phyloP scores from a whole-genome alignment of 345 rosid species.

The Cochlearia excelsa region DNA sequence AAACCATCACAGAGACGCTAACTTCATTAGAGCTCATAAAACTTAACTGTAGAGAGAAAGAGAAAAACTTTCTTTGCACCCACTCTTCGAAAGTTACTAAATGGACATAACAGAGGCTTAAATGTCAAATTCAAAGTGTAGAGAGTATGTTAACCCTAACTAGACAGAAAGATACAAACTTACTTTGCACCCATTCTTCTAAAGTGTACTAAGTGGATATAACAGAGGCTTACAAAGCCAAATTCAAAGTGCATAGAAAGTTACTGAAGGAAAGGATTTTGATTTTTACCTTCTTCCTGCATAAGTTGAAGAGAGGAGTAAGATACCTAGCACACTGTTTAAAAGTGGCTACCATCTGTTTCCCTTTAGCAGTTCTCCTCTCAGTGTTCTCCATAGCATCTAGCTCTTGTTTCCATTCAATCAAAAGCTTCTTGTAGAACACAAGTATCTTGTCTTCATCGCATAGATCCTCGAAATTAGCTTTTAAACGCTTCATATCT shows the following conservation, averaged over 20 bases:
- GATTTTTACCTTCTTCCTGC: slow-evolving; percentile 82
- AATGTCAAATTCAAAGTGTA: slow-evolving; percentile 7
- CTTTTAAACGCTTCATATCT: slow-evolving; percentile 81
- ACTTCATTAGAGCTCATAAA: slow-evolving; percentile 1
- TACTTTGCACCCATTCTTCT: not conserved
- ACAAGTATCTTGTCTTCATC: slow-evolving; percentile 94
- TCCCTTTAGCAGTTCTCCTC: slow-evolving; percentile 90
- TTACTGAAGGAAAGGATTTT: not conserved
- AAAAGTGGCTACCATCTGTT: slow-evolving; percentile 87
- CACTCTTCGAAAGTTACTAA: not conserved
- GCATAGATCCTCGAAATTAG: slow-evolving; percentile 81
- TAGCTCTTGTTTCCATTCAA: slow-evolving; percentile 94
- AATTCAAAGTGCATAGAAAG: slow-evolving; percentile 9
- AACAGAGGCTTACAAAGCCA: slow-evolving; percentile 3
- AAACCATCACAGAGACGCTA: slow-evolving; percentile 3
- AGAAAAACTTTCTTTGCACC: not conserved
- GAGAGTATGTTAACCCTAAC: not conserved
- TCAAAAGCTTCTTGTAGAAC: slow-evolving; percentile 80
- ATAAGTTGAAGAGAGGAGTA: slow-evolving; percentile 87
- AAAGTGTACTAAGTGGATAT: not conserved
- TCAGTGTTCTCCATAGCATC: slow-evolving; percentile 69
- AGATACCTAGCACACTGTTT: slow-evolving; percentile 95
- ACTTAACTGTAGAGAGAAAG: slow-evolving; percentile 1
- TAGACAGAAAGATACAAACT: slow-evolving; percentile 9
- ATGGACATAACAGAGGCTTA: not conserved